Percentiles rank a stretch among this genome's conserved stretches.
Conservation (phyloP, 2,329 filamentous ascomycete species). For the Botrytis pseudocinerea region DNA sequence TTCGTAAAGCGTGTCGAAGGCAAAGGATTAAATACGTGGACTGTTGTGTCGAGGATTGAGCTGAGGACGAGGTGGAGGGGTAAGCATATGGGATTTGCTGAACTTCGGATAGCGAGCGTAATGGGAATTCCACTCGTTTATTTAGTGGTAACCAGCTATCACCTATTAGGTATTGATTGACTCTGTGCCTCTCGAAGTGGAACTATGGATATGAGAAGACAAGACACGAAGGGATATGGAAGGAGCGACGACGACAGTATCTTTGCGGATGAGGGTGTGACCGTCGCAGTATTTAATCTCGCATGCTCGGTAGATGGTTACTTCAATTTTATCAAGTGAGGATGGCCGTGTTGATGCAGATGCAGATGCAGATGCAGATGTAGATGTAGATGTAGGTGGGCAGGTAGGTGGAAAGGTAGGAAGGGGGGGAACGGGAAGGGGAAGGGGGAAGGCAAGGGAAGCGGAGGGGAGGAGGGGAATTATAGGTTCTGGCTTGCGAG, state of each 20-base stretch:
- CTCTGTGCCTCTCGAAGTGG: background rate
- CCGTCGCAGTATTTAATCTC: background rate
- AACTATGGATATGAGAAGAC: background rate
- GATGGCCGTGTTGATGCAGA: background rate
- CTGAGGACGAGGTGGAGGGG: slow-evolving; percentile 17
- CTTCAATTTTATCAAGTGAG: background rate
- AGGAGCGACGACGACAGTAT: background rate
- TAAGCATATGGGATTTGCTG: slow-evolving; percentile 17
- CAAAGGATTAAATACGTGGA: background rate
- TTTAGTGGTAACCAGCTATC: background rate
- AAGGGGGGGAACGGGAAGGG: background rate
- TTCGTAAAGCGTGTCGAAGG: background rate
- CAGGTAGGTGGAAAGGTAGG: background rate
- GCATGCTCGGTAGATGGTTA: background rate
- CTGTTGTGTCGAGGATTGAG: background rate
- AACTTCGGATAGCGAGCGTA: slow-evolving; percentile 32
- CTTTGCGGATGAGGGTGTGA: background rate
- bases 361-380: no score
- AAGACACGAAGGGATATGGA: background rate
- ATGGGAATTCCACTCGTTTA: slow-evolving; percentile 22
- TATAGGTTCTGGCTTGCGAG: background rate
- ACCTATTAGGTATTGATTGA: background rate
- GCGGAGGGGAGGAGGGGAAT: background rate
- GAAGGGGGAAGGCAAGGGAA: background rate
- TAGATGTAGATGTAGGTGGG: background rate